Conservation (phyloP, 257 asterid species). For the Solanum tarapatanum region DNA sequence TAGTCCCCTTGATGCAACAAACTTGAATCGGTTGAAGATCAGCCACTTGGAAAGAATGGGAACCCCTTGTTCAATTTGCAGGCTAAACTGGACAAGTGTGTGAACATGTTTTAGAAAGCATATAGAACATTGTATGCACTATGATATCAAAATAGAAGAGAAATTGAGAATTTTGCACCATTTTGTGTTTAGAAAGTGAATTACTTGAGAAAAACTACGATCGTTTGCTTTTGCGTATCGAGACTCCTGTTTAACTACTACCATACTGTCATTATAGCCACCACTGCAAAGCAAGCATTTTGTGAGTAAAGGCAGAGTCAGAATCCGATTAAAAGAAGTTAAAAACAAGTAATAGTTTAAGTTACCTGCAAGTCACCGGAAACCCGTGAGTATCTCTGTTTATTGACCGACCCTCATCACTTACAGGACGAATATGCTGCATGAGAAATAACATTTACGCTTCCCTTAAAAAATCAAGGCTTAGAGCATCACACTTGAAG, state of each 20-base stretch:
- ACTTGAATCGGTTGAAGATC: conserved; percentile 86
- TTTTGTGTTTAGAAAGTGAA: background rate
- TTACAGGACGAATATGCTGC: conserved; percentile 77
- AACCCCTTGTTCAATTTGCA: conserved; percentile 95
- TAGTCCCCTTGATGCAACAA: conserved; percentile 75
- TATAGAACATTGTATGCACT: background rate
- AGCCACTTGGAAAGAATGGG: conserved; percentile 90
- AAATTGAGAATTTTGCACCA: background rate
- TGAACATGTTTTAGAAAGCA: background rate
- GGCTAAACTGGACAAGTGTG: conserved; percentile 53
- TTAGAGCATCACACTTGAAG: background rate
- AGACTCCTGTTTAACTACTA: conserved; percentile 83
- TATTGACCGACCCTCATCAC: conserved; percentile 74
- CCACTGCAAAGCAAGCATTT: conserved; percentile 47
- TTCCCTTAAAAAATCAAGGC: background rate
- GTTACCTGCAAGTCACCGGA: conserved; percentile 92
- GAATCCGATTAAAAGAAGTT: background rate
- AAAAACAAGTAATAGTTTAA: conserved; percentile 4
- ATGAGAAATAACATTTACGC: background rate
- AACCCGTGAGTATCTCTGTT: conserved; percentile 83
- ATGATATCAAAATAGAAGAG: background rate
- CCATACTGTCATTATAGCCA: conserved; percentile 79
- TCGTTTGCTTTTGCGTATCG: conserved; percentile 79
- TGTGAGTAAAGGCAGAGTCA: background rate
- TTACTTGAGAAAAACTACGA: conserved; percentile 70